Evolutionary conservation across 768 basidiomycete genomes (phyloP).

Genomic region (Calvatia gigantea): DNA sequence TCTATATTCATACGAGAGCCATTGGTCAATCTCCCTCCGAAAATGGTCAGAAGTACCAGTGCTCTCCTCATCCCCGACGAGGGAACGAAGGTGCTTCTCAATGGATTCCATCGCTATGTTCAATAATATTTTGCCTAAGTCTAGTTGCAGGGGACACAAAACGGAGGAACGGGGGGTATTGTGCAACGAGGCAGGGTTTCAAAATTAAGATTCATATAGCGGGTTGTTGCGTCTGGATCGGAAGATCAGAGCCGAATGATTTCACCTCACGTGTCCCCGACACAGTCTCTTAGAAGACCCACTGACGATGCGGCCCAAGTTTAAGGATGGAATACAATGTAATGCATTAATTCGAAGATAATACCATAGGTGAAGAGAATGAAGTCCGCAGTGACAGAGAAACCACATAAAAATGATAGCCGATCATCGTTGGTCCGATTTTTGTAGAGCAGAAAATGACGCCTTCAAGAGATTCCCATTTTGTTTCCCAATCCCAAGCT

Average conservation of each 20-base stretch:
- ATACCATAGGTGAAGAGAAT: not conserved
- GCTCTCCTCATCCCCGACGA: constrained; percentile 2
- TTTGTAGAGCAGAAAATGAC: constrained; percentile 54
- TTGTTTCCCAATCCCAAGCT: constrained; percentile 79
- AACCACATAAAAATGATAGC: not conserved
- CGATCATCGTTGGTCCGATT: constrained; percentile 11
- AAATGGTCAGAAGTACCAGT: not conserved
- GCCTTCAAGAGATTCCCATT: constrained; percentile 62
- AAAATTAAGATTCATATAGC: not conserved
- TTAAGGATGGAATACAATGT: not conserved
- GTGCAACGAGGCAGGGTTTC: no score
- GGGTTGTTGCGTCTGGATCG: not conserved
- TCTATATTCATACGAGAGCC: constrained; percentile 3
- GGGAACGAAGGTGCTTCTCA: constrained; percentile 1
- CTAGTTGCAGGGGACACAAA: not conserved
- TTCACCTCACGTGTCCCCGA: constrained; percentile 8
- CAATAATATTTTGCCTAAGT: not conserved
- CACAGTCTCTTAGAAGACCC: not conserved
- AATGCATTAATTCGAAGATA: not conserved
- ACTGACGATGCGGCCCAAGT: no score
- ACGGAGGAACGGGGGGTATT: no score
- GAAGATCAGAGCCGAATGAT: not conserved
- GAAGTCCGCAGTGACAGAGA: not conserved
- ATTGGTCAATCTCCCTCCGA: constrained; percentile 6
- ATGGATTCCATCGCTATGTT: not conserved